Evolutionary conservation across 345 rosid genomes (phyloP).

Genomic region (Lepidium africanum): DNA sequence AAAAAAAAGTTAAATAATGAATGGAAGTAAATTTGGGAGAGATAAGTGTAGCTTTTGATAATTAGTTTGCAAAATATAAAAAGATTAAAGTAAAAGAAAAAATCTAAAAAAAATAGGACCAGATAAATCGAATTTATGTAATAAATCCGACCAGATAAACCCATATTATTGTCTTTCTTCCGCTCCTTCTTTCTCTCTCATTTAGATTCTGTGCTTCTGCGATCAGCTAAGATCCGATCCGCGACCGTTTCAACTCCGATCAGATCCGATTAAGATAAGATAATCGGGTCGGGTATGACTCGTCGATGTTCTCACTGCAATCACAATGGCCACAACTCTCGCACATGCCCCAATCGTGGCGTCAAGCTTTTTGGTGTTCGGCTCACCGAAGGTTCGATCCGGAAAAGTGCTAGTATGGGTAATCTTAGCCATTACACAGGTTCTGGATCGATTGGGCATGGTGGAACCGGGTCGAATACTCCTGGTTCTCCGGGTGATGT

Average conservation of each 20-base stretch:
- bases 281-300: slow-evolving; percentile 40
- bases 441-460: slow-evolving; percentile 37
- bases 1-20: too few relatives aligned
- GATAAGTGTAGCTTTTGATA: too few relatives aligned
- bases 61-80: too few relatives aligned
- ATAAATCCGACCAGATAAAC: slow-evolving; percentile 31
- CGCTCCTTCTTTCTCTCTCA: neutral
- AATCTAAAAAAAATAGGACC: neutral
- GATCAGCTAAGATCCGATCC: slow-evolving; percentile 33
- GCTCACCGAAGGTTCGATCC: slow-evolving; percentile 88
- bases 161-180: slow-evolving; percentile 25
- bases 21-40: too few relatives aligned
- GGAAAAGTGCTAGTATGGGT: slow-evolving; percentile 98
- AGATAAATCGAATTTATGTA: slow-evolving; percentile 9
- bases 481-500: slow-evolving; percentile 58
- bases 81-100: neutral
- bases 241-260: slow-evolving; percentile 10
- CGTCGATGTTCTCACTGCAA: slow-evolving; percentile 99
- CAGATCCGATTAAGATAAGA: slow-evolving; percentile 21
- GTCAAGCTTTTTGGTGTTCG: slow-evolving; percentile 94
- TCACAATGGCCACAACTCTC: slow-evolving; percentile 96
- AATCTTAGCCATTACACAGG: slow-evolving; percentile 69
- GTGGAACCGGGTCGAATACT: slow-evolving; percentile 36
- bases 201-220: slow-evolving; percentile 25
- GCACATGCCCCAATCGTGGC: slow-evolving; percentile 95